Evolutionary conservation across 225 moss, liverwort and hornwort genomes (phyloP).

Genomic region (Sphagnum tenellum): DNA sequence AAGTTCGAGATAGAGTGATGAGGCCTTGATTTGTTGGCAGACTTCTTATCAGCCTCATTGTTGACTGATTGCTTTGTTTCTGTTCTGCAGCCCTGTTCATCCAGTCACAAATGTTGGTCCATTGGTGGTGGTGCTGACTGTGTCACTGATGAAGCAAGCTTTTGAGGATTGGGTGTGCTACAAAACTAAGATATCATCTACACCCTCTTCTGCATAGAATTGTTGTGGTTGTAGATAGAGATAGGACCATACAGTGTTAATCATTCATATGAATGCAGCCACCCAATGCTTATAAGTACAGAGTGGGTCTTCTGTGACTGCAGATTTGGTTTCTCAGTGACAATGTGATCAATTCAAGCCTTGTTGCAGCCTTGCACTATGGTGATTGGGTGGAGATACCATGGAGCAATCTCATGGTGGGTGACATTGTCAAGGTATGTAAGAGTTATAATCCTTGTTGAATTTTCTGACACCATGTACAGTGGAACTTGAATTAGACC

Average conservation of each 20-base stretch:
- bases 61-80: constrained; percentile 2
- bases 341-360: constrained; percentile 77
- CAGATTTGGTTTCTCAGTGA: constrained; percentile 86
- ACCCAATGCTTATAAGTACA: no score
- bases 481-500: no score
- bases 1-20: no score
- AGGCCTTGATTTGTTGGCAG: no score
- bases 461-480: no score
- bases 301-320: constrained; percentile 3
- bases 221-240: no score
- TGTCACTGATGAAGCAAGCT: constrained; percentile 78
- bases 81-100: constrained; percentile 70
- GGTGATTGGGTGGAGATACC: constrained; percentile 67
- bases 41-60: no score
- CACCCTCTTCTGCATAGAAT: no score
- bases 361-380: constrained; percentile 66
- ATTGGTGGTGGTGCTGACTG: constrained; percentile 78
- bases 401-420: constrained; percentile 74
- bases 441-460: no score
- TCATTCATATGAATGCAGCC: no score
- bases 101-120: constrained; percentile 89
- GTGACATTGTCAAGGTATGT: constrained; percentile 62
- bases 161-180: constrained; percentile 73
- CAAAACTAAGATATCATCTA: no score
- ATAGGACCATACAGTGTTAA: no score